Percentiles rank a stretch among this genome's conserved stretches.
Evolutionary conservation across 768 basidiomycete genomes (phyloP).

Genomic region (Asterophora parasitica): DNA sequence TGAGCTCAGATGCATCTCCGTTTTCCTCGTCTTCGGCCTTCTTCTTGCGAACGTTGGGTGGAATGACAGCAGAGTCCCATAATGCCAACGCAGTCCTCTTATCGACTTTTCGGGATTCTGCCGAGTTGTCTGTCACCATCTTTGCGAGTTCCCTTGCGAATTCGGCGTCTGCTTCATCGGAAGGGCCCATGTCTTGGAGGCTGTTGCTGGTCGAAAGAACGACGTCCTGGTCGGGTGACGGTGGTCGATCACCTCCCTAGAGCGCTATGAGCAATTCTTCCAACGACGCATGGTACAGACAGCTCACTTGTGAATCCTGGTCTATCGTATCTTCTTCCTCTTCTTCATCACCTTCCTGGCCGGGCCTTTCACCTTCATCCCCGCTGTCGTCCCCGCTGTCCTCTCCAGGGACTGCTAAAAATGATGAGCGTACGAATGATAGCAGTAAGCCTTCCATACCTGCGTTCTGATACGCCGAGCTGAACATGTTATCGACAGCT

Average conservation of each 20-base stretch:
- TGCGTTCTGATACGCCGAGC: conserved; percentile 53
- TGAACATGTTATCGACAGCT: conserved; percentile 90
- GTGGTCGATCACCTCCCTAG: conserved; percentile 63
- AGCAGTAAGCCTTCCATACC: conserved; percentile 34
- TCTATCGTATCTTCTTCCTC: conserved; percentile 59
- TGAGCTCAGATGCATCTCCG: conserved; percentile 29
- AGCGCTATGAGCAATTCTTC: neutral
- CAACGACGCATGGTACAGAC: neutral
- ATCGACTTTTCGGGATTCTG: conserved; percentile 81
- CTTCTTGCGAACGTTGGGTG: conserved; percentile 62
- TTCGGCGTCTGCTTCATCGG: conserved; percentile 87
- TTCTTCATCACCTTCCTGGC: conserved; percentile 48
- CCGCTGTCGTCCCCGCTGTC: conserved; percentile 63
- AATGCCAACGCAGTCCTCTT: conserved; percentile 81
- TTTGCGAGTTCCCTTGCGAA: conserved; percentile 96
- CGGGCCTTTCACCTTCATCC: conserved; percentile 56
- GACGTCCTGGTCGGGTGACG: conserved; percentile 80
- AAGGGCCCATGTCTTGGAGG: conserved; percentile 73
- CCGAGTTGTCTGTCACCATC: conserved; percentile 84
- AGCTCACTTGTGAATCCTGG: conserved; percentile 51
- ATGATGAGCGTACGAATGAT: neutral
- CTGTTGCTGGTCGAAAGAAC: conserved; percentile 55
- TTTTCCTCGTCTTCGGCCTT: conserved; percentile 54
- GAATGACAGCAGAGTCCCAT: conserved; percentile 85
- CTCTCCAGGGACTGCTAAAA: conserved; percentile 28